Conservation (phyloP, 441 rosid genomes). For the Pelargonium fulgidum region DNA sequence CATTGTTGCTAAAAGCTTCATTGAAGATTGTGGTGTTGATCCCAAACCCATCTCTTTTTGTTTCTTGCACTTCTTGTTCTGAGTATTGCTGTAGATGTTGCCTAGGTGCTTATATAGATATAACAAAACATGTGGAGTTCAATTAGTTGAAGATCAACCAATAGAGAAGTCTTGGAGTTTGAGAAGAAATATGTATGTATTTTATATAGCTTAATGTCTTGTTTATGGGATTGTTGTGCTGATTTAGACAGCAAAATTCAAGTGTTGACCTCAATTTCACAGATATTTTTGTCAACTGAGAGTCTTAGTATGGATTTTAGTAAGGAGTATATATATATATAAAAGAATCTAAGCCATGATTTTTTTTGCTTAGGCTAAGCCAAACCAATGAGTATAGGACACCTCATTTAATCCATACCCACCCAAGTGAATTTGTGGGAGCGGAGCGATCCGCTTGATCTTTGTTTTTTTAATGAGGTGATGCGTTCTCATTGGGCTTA, state of each 20-base stretch:
- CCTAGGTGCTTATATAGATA: background rate
- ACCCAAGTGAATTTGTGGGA: too few species aligned
- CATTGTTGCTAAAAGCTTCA: constrained; percentile 25
- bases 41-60: constrained; percentile 3
- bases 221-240: background rate
- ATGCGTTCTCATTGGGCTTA: too few species aligned
- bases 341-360: too few species aligned
- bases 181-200: background rate
- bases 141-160: background rate
- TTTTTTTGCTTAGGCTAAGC: too few species aligned
- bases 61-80: constrained; percentile 9
- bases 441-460: too few species aligned
- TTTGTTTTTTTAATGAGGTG: too few species aligned
- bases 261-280: background rate
- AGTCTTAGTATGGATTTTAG: background rate
- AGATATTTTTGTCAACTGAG: background rate
- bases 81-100: background rate
- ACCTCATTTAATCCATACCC: too few species aligned
- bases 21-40: constrained; percentile 5
- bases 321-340: background rate
- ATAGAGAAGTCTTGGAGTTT: background rate
- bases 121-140: background rate
- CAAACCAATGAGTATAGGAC: too few species aligned
- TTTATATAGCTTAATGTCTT: background rate
- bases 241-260: background rate